Base-by-base conservation (phyloP, 2,329 filamentous ascomycete genomes). In the Fusarium pseudograminearum region DNA sequence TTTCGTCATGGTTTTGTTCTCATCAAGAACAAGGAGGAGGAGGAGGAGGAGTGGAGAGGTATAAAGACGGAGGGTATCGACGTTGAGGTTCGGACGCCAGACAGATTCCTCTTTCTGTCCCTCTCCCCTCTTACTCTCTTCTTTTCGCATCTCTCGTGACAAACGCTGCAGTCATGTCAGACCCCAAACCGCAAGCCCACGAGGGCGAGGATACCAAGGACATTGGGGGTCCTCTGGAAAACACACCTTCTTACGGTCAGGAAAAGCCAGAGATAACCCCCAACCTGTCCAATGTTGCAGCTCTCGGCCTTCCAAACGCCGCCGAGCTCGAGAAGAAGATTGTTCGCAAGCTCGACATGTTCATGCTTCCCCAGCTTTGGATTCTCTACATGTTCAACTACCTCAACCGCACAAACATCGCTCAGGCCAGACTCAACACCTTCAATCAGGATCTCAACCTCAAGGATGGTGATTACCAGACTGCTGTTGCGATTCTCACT, bases 321-420 rank as follows among this genome's bases (percentile, higher is more conserved):
- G 16, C 45, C 0, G 69, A 65, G 47, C 34, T 70, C 2, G 69
- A 72, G 40, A 72, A 70, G 56, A 65, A 36, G 26, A 61, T 72
- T n/a, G 69, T 72, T 5, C 53, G 69, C 6, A 61, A 54, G n/a
- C 38, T 72, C 1, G 69, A 72, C 28, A 41, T 48, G 4, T 67
- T 41, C 24, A 67, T 72, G 69, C n/a, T 72, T 20, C 69, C 69
- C 3, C 67, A 70, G 52, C 62, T 72, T 5, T 72, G 69, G 69
- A 61, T 72, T 4, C 41, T 72, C 6, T 72, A 72, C 54, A 70
- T 72, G 66, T 72, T 72, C 59, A 72, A 72, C 30, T 72, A 72
- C 1, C 41, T 72, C 9, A 69, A 72, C 56, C 48, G 69, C 1
- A 72, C 64, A 2, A 72, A 72, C 28, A 72, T 72, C 15, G 69